These are phyloP conservation scores for Termitomyces sp. DNA, from an alignment of 768 basidiomycete genomes.

Conservation along the genomic window DNA sequence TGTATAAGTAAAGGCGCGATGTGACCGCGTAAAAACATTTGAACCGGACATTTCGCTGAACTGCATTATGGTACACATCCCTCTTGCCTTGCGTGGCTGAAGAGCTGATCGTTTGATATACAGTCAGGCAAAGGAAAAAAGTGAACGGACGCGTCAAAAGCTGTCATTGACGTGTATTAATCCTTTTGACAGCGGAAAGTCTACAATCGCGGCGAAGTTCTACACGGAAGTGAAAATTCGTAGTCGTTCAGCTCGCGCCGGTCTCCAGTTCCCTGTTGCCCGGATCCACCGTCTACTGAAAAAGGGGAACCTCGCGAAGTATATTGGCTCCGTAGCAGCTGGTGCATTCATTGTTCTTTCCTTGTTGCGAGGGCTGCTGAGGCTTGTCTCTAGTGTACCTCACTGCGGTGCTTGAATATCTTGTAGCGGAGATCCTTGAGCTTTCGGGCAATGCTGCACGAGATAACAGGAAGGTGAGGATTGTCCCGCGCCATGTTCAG, in stretches of 20 bases:
- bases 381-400: conserved; percentile 54
- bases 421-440: conserved; percentile 83
- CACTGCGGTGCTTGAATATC: conserved; percentile 82
- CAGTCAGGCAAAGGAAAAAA: conserved; percentile 56
- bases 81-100: conserved; percentile 2
- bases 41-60: not conserved
- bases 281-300: conserved; percentile 79
- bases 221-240: conserved; percentile 48
- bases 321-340: conserved; percentile 66
- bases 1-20: conserved; percentile 3
- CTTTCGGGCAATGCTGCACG: conserved; percentile 76
- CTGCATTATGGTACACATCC: not conserved
- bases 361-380: conserved; percentile 3
- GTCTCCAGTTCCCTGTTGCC: conserved; percentile 74
- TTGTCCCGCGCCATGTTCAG: conserved; percentile 78
- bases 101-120: not conserved
- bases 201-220: conserved; percentile 26
- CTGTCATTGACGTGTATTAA: conserved; percentile 8
- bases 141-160: conserved; percentile 22
- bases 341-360: conserved; percentile 29
- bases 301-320: conserved; percentile 67
- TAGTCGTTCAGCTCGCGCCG: conserved; percentile 63
- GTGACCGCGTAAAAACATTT: not conserved
- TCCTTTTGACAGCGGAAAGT: conserved; percentile 15
- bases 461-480: conserved; percentile 80